A percentile compares a stretch with the other conserved stretches of the same genome.
phyloP scores from a whole-genome alignment of 805 yeast genomes.

The Lipomyces orientalis region DNA sequence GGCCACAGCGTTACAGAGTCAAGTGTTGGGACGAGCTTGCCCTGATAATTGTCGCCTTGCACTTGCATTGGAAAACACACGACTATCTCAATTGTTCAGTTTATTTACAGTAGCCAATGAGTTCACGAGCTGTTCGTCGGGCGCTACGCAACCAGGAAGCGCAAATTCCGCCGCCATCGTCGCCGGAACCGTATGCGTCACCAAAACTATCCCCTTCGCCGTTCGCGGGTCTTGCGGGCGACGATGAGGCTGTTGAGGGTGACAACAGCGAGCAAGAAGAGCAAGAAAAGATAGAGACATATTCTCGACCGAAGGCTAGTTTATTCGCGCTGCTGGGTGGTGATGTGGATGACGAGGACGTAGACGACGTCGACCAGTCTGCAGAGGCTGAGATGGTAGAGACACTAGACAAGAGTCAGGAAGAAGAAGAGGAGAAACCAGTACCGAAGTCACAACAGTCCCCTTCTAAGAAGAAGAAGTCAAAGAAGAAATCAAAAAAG shows the following conservation, averaged over 20 bases:
- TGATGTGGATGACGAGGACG: slow-evolving; percentile 21
- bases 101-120: slow-evolving; percentile 16
- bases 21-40: neutral
- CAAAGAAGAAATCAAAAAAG: slow-evolving; percentile 34
- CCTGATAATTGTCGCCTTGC: neutral
- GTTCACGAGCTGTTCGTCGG: slow-evolving; percentile 35
- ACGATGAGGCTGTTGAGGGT: neutral
- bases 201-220: slow-evolving; percentile 4
- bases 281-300: slow-evolving; percentile 11
- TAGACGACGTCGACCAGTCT: slow-evolving; percentile 8
- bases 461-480: slow-evolving; percentile 4
- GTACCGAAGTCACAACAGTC: neutral
- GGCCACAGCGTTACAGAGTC: neutral
- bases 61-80: neutral
- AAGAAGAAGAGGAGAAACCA: slow-evolving; percentile 1
- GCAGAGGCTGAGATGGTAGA: neutral
- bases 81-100: neutral
- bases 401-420: neutral
- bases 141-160: slow-evolving; percentile 29
- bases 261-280: slow-evolving; percentile 15
- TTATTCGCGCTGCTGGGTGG: slow-evolving; percentile 27
- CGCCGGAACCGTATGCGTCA: neutral
- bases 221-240: neutral
- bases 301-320: slow-evolving; percentile 14
- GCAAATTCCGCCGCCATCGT: neutral